Evolutionary conservation across 176 grass and related monocot species (phyloP).

Genomic region (Metroxylon sagu): DNA sequence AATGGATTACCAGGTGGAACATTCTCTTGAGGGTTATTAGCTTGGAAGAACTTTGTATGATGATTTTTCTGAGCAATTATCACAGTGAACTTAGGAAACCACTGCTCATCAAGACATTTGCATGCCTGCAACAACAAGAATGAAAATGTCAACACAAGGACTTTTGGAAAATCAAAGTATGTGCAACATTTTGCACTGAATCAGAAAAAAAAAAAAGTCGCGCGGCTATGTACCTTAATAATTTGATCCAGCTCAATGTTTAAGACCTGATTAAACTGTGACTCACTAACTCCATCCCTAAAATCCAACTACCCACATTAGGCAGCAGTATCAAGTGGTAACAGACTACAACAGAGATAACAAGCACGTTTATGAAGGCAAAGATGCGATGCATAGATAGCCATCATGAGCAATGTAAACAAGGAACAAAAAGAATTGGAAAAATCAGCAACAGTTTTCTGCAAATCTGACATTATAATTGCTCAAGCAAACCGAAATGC

Average conservation of each 20-base stretch:
- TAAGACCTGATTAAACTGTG: constrained; percentile 74
- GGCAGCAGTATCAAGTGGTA: too few species aligned
- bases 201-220: too few species aligned
- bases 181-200: too few species aligned
- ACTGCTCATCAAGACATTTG: constrained; percentile 64
- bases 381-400: too few species aligned
- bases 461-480: too few species aligned
- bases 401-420: too few species aligned
- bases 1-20: constrained; percentile 60
- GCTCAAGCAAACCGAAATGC: too few species aligned
- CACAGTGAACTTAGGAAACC: constrained; percentile 63
- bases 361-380: too few species aligned
- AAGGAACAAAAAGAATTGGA: too few species aligned
- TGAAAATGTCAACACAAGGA: neutral
- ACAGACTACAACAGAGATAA: too few species aligned
- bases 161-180: too few species aligned
- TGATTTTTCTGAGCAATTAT: constrained; percentile 95
- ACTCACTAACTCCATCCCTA: constrained; percentile 82
- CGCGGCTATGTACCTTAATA: constrained; percentile 40
- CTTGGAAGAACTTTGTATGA: constrained; percentile 78
- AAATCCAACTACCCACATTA: neutral
- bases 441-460: too few species aligned
- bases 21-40: constrained; percentile 41
- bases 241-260: constrained; percentile 91
- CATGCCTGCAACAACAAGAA: constrained; percentile 43